Percentiles rank a stretch among this genome's conserved stretches.
phyloP scores from a whole-genome alignment of 345 rosid genomes.

The Arabidopsis suecica region DNA sequence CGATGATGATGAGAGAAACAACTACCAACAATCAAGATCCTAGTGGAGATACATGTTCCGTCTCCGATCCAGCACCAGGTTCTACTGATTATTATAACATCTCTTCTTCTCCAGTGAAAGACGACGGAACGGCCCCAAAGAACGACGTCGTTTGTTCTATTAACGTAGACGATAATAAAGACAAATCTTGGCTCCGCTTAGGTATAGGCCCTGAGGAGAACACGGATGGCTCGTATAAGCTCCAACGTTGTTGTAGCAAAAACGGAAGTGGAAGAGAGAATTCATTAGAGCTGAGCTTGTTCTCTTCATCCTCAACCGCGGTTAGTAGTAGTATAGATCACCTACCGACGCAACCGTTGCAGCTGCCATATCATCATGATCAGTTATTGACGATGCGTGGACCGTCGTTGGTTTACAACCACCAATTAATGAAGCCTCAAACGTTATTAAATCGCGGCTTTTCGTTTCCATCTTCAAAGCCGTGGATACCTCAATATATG shows the following conservation, averaged over 20 bases:
- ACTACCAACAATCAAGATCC: slow-evolving; percentile 41
- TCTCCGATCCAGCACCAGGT: slow-evolving; percentile 55
- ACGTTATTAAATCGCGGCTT: slow-evolving; percentile 27
- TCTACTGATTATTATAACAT: slow-evolving; percentile 32
- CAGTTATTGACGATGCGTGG: slow-evolving; percentile 35
- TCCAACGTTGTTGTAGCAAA: slow-evolving; percentile 44
- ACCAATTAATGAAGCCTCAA: slow-evolving; percentile 40
- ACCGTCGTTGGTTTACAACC: slow-evolving; percentile 36
- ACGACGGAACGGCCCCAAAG: slow-evolving; percentile 26
- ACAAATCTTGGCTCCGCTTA: slow-evolving; percentile 80
- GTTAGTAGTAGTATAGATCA: slow-evolving; percentile 30
- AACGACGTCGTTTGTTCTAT: slow-evolving; percentile 27
- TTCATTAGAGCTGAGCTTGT: slow-evolving; percentile 71
- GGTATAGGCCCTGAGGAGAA: slow-evolving; percentile 64
- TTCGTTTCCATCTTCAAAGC: slow-evolving; percentile 40
- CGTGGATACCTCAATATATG: slow-evolving; percentile 55
- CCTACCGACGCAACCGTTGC: slow-evolving; percentile 22
- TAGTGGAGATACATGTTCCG: slow-evolving; percentile 50
- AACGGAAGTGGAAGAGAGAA: slow-evolving; percentile 49
- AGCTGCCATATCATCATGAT: slow-evolving; percentile 39
- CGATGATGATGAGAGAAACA: slow-evolving; percentile 40
- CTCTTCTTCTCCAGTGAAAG: slow-evolving; percentile 53
- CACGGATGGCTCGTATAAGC: slow-evolving; percentile 33
- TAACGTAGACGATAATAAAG: slow-evolving; percentile 45
- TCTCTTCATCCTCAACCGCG: slow-evolving; percentile 46